A percentile compares a stretch with the other conserved stretches of the same genome.
These are phyloP conservation scores for Auriculariales sp. DNA, from an alignment of 768 basidiomycete genomes.

Conservation along the genomic window DNA sequence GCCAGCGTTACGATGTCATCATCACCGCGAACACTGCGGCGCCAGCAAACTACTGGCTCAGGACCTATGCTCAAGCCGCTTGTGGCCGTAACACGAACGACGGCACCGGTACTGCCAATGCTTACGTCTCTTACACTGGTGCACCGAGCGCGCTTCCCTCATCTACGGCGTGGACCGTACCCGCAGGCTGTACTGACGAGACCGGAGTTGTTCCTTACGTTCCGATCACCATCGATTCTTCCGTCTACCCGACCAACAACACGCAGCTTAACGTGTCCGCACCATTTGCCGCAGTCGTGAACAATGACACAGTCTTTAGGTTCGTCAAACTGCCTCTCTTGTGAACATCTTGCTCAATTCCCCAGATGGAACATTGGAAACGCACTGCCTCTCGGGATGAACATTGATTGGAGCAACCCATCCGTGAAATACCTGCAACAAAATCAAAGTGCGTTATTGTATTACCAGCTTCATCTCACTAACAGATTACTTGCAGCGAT, in stretches of 20 bases:
- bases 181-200: background rate
- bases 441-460: background rate
- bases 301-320: background rate
- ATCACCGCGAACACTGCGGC: slow-evolving; percentile 1
- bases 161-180: background rate
- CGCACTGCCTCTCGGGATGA: too few species aligned
- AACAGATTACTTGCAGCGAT: too few species aligned
- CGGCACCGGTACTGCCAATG: background rate
- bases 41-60: background rate
- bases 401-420: background rate
- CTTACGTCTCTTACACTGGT: background rate
- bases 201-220: background rate
- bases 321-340: background rate
- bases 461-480: too few species aligned
- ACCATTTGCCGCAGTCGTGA: background rate
- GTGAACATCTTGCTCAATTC: too few species aligned
- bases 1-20: slow-evolving; percentile 3
- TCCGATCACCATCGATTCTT: background rate
- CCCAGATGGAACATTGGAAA: too few species aligned
- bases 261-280: background rate
- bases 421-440: background rate
- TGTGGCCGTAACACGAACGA: background rate
- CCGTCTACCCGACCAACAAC: background rate
- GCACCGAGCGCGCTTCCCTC: background rate
- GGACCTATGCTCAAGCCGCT: background rate